Evolutionary conservation across 805 yeast genomes (phyloP).

Genomic region (Saturnispora sekii): DNA sequence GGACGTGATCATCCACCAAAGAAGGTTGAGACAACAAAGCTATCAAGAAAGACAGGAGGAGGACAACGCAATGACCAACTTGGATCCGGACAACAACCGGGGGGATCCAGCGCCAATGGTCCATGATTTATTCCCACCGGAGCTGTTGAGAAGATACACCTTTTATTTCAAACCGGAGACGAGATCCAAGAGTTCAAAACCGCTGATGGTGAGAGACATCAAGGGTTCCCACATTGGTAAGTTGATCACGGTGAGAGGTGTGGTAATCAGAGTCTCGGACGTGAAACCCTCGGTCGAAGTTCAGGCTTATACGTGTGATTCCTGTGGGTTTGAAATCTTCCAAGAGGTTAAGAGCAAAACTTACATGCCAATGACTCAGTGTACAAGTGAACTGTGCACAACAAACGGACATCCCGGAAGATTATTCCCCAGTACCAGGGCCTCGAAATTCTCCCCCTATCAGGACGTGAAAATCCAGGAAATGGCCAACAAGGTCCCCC

Average conservation of each 20-base stretch:
- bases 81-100: constrained; percentile 20
- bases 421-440: constrained; percentile 86
- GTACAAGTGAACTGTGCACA: constrained; percentile 72
- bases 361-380: constrained; percentile 80
- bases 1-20: constrained; percentile 86
- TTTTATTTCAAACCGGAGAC: constrained; percentile 80
- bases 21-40: constrained; percentile 73
- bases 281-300: constrained; percentile 89
- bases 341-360: constrained; percentile 84
- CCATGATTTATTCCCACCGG: constrained; percentile 65
- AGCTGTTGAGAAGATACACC: constrained; percentile 76
- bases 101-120: constrained; percentile 19
- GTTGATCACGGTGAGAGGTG: constrained; percentile 84
- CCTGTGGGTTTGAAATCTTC: constrained; percentile 93
- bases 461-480: constrained; percentile 96
- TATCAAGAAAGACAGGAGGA: constrained; percentile 57
- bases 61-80: constrained; percentile 40
- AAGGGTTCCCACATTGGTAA: constrained; percentile 79
- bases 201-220: constrained; percentile 83
- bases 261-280: constrained; percentile 90
- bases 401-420: constrained; percentile 80
- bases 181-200: constrained; percentile 34
- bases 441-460: constrained; percentile 89
- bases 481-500: constrained; percentile 91
- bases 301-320: constrained; percentile 94